phyloP scores from a whole-genome alignment of 768 basidiomycete species.

The Lactarius tabidus region DNA sequence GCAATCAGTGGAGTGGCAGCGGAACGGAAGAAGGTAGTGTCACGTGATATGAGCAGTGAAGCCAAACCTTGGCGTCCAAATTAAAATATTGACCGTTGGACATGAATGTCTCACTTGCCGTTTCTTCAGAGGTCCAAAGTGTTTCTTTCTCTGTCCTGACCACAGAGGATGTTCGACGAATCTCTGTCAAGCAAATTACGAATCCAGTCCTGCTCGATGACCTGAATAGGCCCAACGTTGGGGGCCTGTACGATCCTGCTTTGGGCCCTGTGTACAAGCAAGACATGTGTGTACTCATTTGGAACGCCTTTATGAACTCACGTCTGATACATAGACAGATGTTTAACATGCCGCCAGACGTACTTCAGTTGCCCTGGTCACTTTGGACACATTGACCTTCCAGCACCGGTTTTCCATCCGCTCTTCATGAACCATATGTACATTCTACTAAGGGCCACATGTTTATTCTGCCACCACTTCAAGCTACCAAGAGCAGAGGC shows the following conservation, averaged over 20 bases:
- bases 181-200: slow-evolving; percentile 96
- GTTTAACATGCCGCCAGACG: slow-evolving; percentile 86
- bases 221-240: slow-evolving; percentile 84
- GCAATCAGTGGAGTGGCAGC: background rate
- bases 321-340: slow-evolving; percentile 47
- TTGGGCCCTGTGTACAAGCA: slow-evolving; percentile 85
- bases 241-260: slow-evolving; percentile 93
- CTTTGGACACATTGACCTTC: slow-evolving; percentile 96
- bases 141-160: slow-evolving; percentile 93
- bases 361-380: slow-evolving; percentile 97
- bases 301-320: slow-evolving; percentile 5
- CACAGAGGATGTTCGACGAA: slow-evolving; percentile 80
- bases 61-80: background rate
- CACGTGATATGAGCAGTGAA: background rate
- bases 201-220: slow-evolving; percentile 93
- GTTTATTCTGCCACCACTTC: slow-evolving; percentile 93
- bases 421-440: slow-evolving; percentile 92
- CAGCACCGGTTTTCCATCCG: slow-evolving; percentile 93
- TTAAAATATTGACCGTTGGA: background rate
- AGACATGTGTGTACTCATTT: slow-evolving; percentile 69
- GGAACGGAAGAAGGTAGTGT: too few relatives aligned
- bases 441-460: slow-evolving; percentile 79
- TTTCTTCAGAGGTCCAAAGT: slow-evolving; percentile 80
- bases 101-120: slow-evolving; percentile 89
- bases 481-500: slow-evolving; percentile 75